Conservation (phyloP, 2,329 filamentous ascomycete species). For the Fusarium tjaetaba region DNA sequence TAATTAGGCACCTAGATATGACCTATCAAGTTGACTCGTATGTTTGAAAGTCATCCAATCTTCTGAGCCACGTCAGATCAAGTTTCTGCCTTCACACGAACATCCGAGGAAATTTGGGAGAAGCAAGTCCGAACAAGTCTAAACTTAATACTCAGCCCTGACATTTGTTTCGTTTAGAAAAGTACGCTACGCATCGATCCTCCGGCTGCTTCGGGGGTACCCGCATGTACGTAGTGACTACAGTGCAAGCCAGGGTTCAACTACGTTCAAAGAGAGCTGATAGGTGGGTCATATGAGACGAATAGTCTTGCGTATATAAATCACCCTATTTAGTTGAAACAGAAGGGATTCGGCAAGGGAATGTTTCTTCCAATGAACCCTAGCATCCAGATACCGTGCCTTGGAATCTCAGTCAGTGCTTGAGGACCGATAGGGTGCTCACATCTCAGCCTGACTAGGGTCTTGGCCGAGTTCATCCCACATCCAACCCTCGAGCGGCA, state of each 20-base stretch:
- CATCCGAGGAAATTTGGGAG: not conserved
- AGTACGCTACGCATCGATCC: not conserved
- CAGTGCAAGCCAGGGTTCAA: conserved; percentile 6
- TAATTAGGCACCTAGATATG: not conserved
- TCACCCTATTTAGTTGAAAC: not conserved
- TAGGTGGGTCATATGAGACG: conserved; percentile 12
- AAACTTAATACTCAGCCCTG: conserved; percentile 11
- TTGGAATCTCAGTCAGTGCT: not conserved
- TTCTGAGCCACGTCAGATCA: not conserved
- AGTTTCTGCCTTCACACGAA: not conserved
- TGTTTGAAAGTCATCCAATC: not conserved
- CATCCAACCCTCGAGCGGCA: not conserved
- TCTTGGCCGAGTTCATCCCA: conserved; percentile 14
- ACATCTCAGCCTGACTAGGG: conserved; percentile 3
- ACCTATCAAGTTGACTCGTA: not conserved
- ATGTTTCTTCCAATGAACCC: not conserved
- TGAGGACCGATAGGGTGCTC: not conserved
- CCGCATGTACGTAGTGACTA: conserved; percentile 29
- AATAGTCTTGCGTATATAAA: not conserved
- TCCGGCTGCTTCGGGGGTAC: conserved; percentile 18
- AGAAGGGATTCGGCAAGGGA: not conserved
- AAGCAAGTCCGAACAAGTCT: not conserved
- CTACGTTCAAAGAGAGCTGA: conserved; percentile 14
- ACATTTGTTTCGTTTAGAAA: conserved; percentile 1
- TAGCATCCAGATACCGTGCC: not conserved